phyloP scores from a whole-genome alignment of 257 asterid genomes.

The Rhazya stricta region DNA sequence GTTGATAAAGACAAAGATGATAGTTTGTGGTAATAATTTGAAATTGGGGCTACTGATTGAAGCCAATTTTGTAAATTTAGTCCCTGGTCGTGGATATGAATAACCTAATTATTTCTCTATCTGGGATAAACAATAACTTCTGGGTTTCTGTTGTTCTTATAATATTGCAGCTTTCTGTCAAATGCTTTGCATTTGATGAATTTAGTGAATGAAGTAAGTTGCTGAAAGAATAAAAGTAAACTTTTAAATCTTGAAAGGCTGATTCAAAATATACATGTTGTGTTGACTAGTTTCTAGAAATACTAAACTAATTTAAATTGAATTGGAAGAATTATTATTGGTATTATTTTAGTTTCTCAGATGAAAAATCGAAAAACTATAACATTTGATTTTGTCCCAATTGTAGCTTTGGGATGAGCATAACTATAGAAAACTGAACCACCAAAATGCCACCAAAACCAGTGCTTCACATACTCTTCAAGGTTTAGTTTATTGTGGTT shows the following conservation, averaged over 20 bases:
- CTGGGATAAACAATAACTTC: neutral
- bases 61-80: neutral
- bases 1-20: neutral
- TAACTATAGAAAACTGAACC: neutral
- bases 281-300: neutral
- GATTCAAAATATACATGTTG: neutral
- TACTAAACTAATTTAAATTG: neutral
- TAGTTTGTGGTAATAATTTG: neutral
- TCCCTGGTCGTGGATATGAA: neutral
- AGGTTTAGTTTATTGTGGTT: neutral
- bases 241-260: neutral
- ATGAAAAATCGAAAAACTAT: neutral
- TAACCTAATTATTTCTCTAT: neutral
- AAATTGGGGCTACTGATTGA: neutral
- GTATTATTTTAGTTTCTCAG: neutral
- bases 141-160: neutral
- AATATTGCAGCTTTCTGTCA: neutral
- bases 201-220: neutral
- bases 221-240: neutral
- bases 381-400: neutral
- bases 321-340: neutral
- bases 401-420: neutral
- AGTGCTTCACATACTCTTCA: neutral
- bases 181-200: constrained; percentile 1
- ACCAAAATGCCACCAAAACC: neutral